Evolutionary conservation across 345 rosid species (phyloP).

Genomic region (Pistacia integerrima): DNA sequence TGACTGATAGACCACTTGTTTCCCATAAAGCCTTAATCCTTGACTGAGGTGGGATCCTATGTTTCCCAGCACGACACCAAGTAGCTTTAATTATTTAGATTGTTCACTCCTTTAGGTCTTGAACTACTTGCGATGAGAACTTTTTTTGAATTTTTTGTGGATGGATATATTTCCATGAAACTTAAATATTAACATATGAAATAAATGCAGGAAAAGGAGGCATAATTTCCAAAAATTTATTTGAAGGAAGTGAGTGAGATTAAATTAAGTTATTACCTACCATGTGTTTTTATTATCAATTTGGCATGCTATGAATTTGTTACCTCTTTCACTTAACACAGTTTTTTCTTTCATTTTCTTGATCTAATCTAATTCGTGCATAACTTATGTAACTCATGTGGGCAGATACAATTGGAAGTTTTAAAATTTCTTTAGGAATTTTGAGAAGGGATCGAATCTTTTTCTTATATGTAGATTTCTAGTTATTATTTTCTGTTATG

Average conservation of each 20-base stretch:
- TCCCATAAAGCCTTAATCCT: not conserved
- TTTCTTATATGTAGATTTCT: not conserved
- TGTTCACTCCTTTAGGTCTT: slow-evolving; percentile 3
- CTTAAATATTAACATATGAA: not conserved
- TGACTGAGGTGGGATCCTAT: not conserved
- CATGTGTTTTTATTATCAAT: not conserved
- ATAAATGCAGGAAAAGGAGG: not conserved
- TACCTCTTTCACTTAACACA: not conserved
- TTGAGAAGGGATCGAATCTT: not conserved
- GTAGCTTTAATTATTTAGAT: not conserved
- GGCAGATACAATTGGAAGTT: not conserved
- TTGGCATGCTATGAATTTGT: not conserved
- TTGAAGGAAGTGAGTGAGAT: not conserved
- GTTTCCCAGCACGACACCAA: not conserved
- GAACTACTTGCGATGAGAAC: not conserved
- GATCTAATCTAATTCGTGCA: not conserved
- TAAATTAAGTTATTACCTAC: not conserved
- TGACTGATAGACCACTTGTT: not conserved
- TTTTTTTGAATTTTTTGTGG: not conserved
- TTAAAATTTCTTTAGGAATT: not conserved
- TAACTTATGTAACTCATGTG: not conserved
- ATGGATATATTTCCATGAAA: not conserved
- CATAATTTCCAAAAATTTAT: not conserved
- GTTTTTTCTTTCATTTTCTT: not conserved
- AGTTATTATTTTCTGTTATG: not conserved